Evolutionary conservation across 2,329 filamentous ascomycete genomes (phyloP), one percentile per base, ranked within the genome.

Genomic region (Xylariaceae sp.): DNA sequence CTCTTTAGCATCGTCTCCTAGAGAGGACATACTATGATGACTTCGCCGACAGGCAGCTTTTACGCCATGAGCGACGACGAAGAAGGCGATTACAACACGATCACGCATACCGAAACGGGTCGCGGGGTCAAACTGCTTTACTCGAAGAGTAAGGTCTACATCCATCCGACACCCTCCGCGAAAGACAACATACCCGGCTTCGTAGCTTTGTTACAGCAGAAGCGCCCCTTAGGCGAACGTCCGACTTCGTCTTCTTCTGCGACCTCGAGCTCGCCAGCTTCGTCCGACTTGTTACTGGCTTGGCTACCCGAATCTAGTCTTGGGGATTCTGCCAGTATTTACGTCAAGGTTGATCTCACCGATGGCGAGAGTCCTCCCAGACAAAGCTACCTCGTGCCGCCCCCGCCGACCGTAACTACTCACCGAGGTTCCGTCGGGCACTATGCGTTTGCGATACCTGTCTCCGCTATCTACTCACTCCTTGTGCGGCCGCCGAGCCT

Each of bases 71-170:
- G 88, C 65, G 94, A 98, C 70, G 89, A 95, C 59, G 90, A 95
- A 50, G 93, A 97, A 66, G 87, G 85, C 53, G 93, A 87, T 34
- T 98, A 98, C 69, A 87, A 94, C 63, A 97, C 89, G 15, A 89
- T 98, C 57, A 85, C 88, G 4, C 87, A 94, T 59, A 79, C 81
- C 3, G 79, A 78, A 52, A 81, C 81, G 2, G 85, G 87, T 1
- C 80, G 80, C 51, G 93, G 91, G 2, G 93, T 98, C 34, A 98
- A 97, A 68, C 73, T 98, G 24, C 73, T 98, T 12, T 96, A 86
- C 58, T 91, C 89, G 16, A 98, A 98, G 71, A 96, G 89, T 83
- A 98, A 97, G 76, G 93, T 98, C 62, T 98, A 97, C 62, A 84
- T 98, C 33, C 93, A 98, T 64, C 93, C 93, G 1, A 89, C 89